Percentiles rank a stretch among this genome's conserved stretches.
These are phyloP conservation scores for Liquidambar formosana DNA, from an alignment of 164 flowering plant species.

Conservation along the genomic window DNA sequence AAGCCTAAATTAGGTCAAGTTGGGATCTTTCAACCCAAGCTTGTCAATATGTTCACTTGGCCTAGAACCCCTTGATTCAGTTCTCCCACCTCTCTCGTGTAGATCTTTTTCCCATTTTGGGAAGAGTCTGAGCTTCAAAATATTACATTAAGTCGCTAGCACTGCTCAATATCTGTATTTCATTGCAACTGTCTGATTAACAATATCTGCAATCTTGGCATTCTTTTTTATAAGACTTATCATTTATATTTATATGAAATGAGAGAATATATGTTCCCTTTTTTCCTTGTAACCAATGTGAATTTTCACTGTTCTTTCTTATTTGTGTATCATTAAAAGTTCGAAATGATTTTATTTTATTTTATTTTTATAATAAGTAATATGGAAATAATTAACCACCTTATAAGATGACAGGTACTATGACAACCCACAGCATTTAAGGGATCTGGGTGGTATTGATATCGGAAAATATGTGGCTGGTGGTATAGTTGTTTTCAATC, in stretches of 20 bases:
- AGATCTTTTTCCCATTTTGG: background rate
- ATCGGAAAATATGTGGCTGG: conserved; percentile 90
- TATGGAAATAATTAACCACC: conserved; percentile 21
- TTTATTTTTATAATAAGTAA: no score
- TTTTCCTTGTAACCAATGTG: background rate
- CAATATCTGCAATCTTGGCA: background rate
- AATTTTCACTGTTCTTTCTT: background rate
- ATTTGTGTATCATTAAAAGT: background rate
- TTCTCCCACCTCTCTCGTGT: no score
- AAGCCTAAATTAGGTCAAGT: no score
- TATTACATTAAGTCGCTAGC: background rate
- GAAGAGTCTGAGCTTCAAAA: background rate
- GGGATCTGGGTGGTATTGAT: conserved; percentile 86
- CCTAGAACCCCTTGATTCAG: no score
- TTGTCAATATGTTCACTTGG: no score
- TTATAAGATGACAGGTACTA: conserved; percentile 75
- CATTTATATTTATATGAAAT: no score
- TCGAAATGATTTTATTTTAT: conserved; percentile 1
- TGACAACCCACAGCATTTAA: conserved; percentile 81
- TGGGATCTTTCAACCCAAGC: no score
- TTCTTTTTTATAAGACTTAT: background rate
- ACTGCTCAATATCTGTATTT: background rate
- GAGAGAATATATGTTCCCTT: background rate
- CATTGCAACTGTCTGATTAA: background rate
- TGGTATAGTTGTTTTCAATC: conserved; percentile 91